Evolutionary conservation across 1,284 basidiomycete genomes (phyloP).

Genomic region (Thelephora terrestris): DNA sequence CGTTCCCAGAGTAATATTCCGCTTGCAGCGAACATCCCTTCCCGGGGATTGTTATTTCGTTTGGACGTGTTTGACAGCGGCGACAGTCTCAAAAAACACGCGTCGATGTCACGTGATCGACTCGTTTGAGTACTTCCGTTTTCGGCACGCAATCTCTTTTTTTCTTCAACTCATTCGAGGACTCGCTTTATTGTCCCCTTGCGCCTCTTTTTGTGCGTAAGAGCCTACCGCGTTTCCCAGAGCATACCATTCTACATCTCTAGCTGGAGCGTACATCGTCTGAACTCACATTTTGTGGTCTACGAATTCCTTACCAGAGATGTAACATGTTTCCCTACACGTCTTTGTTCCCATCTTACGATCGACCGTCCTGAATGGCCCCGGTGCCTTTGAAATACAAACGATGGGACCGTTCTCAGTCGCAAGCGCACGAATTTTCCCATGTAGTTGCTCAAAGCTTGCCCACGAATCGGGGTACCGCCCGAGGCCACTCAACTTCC

Average conservation of each 20-base stretch:
- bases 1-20: no score
- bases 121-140: neutral
- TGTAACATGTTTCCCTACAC: neutral
- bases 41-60: neutral
- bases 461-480: no score
- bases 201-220: neutral
- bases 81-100: neutral
- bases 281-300: neutral
- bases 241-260: neutral
- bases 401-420: no score
- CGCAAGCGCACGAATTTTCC: no score
- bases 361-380: no score
- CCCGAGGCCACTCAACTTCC: no score
- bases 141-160: neutral
- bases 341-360: no score
- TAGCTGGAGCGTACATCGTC: conserved; percentile 1
- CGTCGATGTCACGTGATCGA: neutral
- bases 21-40: neutral
- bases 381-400: no score
- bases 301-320: conserved; percentile 2
- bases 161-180: neutral
- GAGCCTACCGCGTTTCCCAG: conserved; percentile 1
- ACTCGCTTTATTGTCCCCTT: conserved; percentile 2
- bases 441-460: no score
- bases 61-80: neutral